These are phyloP conservation scores for Anisodus acutangulus DNA, from an alignment of 257 asterid genomes.

Conservation along the genomic window DNA sequence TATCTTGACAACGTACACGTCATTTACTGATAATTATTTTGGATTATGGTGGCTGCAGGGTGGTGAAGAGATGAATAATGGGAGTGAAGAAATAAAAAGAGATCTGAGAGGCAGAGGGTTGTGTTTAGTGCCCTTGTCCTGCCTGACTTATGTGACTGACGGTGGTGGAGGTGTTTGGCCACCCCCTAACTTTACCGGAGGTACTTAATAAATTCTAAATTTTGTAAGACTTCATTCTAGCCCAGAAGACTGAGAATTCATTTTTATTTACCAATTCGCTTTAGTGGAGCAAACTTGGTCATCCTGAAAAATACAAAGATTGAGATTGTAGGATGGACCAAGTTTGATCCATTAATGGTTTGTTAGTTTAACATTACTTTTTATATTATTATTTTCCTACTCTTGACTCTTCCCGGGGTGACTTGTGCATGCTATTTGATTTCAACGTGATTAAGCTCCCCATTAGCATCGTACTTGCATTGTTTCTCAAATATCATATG, in stretches of 20 bases:
- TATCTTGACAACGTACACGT: background rate
- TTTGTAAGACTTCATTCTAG: background rate
- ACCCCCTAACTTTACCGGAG: conserved; percentile 62
- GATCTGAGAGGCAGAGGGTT: conserved; percentile 78
- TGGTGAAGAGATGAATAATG: conserved; percentile 27
- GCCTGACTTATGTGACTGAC: conserved; percentile 69
- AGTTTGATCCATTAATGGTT: conserved; percentile 74
- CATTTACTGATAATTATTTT: background rate
- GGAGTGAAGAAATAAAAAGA: conserved; percentile 53
- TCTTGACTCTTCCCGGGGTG: background rate
- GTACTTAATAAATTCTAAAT: conserved; percentile 1
- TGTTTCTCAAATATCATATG: no score
- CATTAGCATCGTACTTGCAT: no score
- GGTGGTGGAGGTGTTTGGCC: conserved; percentile 77
- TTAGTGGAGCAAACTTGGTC: conserved; percentile 92
- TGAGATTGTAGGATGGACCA: conserved; percentile 65
- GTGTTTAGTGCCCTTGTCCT: conserved; percentile 82
- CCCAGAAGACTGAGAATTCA: background rate
- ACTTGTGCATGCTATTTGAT: background rate
- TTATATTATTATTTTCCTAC: background rate
- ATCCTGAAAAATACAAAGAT: conserved; percentile 41
- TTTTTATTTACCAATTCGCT: conserved; percentile 7
- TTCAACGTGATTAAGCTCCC: background rate
- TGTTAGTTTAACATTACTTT: conserved; percentile 3
- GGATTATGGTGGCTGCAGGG: conserved; percentile 27